Evolutionary conservation across 768 basidiomycete species (phyloP).

Genomic region (Tricholoma bakamatsutake): DNA sequence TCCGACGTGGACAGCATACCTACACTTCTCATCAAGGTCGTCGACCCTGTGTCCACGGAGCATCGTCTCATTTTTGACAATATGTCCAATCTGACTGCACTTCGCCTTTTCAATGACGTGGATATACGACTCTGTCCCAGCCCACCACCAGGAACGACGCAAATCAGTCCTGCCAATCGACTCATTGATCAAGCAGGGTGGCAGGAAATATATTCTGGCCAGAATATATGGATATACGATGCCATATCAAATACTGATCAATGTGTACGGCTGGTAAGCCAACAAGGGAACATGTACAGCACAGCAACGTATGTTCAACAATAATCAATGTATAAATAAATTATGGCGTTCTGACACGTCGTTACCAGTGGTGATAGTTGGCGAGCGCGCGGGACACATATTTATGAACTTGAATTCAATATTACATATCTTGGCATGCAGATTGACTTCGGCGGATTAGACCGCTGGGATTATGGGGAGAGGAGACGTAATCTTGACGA

Average conservation of each 20-base stretch:
- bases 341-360: conserved; percentile 2
- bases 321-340: not conserved
- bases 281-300: conserved; percentile 59
- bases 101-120: conserved; percentile 70
- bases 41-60: conserved; percentile 32
- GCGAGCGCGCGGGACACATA: conserved; percentile 64
- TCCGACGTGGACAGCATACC: conserved; percentile 20
- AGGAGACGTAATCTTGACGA: conserved; percentile 60
- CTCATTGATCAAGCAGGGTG: conserved; percentile 58
- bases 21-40: conserved; percentile 42
- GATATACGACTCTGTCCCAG: conserved; percentile 52
- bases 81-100: conserved; percentile 59
- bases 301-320: conserved; percentile 64
- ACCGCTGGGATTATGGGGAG: conserved; percentile 66
- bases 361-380: conserved; percentile 69
- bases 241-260: conserved; percentile 56
- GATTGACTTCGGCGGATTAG: conserved; percentile 72
- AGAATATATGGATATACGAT: conserved; percentile 74
- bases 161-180: conserved; percentile 44
- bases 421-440: conserved; percentile 54
- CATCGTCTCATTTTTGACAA: conserved; percentile 36
- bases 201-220: conserved; percentile 71
- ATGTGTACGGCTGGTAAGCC: conserved; percentile 62
- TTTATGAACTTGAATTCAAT: conserved; percentile 69
- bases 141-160: conserved; percentile 38